Percentiles rank a stretch among this genome's conserved stretches.
phyloP scores from a whole-genome alignment of 2,329 filamentous ascomycete genomes.

The Arthrobotrys musiformis region DNA sequence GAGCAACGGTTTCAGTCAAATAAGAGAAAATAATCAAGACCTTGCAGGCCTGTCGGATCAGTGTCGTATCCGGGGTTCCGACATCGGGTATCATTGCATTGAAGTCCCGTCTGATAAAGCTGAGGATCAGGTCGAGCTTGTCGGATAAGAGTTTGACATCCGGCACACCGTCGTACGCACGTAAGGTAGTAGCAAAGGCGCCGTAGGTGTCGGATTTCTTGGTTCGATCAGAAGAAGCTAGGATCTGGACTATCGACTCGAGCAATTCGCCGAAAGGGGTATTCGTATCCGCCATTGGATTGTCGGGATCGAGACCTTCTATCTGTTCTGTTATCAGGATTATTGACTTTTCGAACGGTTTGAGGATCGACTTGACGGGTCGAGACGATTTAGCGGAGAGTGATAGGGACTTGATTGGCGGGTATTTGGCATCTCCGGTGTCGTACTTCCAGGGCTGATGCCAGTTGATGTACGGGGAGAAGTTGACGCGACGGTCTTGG shows the following conservation, averaged over 20 bases:
- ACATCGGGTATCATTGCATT: conserved; percentile 70
- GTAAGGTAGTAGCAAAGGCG: conserved; percentile 78
- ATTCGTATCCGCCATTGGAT: conserved; percentile 60
- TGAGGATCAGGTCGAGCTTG: conserved; percentile 80
- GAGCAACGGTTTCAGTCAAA: conserved; percentile 75
- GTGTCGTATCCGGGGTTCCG: conserved; percentile 70
- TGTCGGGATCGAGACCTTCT: conserved; percentile 65
- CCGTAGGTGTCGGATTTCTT: conserved; percentile 86
- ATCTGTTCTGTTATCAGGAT: conserved; percentile 61
- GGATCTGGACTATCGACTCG: conserved; percentile 82
- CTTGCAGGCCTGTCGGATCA: conserved; percentile 80
- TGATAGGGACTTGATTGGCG: conserved; percentile 25
- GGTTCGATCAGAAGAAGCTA: conserved; percentile 77
- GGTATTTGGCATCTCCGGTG: conserved; percentile 53
- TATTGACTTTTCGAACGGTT: conserved; percentile 68
- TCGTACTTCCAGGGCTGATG: conserved; percentile 64
- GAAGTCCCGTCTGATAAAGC: conserved; percentile 86
- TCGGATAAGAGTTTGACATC: conserved; percentile 76
- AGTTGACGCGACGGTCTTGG: conserved; percentile 71
- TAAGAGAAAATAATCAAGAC: conserved; percentile 81
- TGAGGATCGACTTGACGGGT: conserved; percentile 77
- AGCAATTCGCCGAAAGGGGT: conserved; percentile 80
- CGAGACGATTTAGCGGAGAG: not conserved
- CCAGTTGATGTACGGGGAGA: conserved; percentile 70
- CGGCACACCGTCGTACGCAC: conserved; percentile 83